A percentile compares a stretch with the other conserved stretches of the same genome.
Evolutionary conservation across 148 eudicot species (phyloP).

Genomic region (Fagopyrum esculentum): DNA sequence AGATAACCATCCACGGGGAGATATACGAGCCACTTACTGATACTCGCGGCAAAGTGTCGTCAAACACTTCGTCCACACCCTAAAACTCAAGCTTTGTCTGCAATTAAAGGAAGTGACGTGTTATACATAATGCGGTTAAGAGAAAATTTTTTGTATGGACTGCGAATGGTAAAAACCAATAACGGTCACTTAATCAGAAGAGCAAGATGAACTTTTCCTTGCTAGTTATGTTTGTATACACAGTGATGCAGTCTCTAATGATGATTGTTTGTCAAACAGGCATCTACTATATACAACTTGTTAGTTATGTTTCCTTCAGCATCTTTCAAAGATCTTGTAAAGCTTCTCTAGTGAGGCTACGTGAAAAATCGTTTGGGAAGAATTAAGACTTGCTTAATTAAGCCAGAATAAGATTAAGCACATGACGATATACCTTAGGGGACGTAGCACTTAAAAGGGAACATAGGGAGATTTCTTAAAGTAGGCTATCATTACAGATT

Average conservation of each 20-base stretch:
- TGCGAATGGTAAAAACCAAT: background rate
- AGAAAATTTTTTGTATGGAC: background rate
- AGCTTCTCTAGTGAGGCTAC: conserved; percentile 94
- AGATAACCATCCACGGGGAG: background rate
- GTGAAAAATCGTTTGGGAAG: conserved; percentile 22
- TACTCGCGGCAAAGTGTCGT: background rate
- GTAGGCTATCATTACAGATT: no score
- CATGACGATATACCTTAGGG: no score
- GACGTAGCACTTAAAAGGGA: no score
- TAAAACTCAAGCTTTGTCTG: background rate
- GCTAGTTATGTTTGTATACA: background rate
- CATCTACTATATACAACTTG: background rate
- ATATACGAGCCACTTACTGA: conserved; percentile 3
- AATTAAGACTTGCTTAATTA: background rate
- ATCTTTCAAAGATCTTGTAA: conserved; percentile 82
- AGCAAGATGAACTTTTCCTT: background rate
- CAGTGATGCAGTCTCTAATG: background rate
- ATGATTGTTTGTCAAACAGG: background rate
- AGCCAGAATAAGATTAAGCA: background rate
- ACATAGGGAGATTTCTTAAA: no score
- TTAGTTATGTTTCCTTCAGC: conserved; percentile 26
- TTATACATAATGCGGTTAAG: background rate
- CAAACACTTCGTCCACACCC: background rate
- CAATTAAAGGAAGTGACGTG: background rate
- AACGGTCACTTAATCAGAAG: background rate